Conservation (phyloP, 202 grass and related monocot species). For the Brachypodium distachyon region DNA sequence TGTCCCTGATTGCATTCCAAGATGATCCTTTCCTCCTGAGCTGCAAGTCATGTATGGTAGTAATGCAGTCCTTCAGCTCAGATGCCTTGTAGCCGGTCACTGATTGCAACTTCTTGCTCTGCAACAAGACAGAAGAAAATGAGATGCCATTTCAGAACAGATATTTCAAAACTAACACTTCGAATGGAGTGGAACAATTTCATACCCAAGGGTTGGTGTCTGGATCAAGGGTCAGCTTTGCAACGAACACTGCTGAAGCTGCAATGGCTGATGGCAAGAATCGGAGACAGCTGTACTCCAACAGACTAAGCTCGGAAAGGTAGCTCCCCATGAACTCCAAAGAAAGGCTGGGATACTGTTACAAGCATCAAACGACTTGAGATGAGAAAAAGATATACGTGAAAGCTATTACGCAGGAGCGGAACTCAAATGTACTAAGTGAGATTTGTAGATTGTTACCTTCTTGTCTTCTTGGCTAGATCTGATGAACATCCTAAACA, state of each 20-base stretch:
- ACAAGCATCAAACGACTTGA: background rate
- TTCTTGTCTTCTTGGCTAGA: constrained; percentile 43
- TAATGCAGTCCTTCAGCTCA: constrained; percentile 68
- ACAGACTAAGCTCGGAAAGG: constrained; percentile 51
- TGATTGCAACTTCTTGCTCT: constrained; percentile 65
- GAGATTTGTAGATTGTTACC: constrained; percentile 14
- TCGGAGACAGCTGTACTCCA: constrained; percentile 47
- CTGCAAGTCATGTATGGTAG: constrained; percentile 59
- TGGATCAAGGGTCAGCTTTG: constrained; percentile 52
- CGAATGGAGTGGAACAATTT: background rate
- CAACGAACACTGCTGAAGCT: constrained; percentile 53
- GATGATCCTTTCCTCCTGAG: constrained; percentile 48
- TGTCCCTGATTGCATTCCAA: constrained; percentile 43
- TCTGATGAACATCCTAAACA: constrained; percentile 45
- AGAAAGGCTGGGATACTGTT: constrained; percentile 37
- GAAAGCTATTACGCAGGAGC: background rate
- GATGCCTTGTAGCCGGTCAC: constrained; percentile 48
- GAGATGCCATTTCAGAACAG: background rate
- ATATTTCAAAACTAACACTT: background rate
- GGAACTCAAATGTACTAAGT: background rate
- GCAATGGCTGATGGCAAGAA: constrained; percentile 64
- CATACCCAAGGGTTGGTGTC: constrained; percentile 62
- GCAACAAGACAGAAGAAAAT: background rate
- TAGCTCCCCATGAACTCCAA: constrained; percentile 58
- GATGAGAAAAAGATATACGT: constrained; percentile 5